A percentile compares a stretch with the other conserved stretches of the same genome.
phyloP scores from a whole-genome alignment of 108 stramenopile species.

The Stephanodiscus minutulus region DNA sequence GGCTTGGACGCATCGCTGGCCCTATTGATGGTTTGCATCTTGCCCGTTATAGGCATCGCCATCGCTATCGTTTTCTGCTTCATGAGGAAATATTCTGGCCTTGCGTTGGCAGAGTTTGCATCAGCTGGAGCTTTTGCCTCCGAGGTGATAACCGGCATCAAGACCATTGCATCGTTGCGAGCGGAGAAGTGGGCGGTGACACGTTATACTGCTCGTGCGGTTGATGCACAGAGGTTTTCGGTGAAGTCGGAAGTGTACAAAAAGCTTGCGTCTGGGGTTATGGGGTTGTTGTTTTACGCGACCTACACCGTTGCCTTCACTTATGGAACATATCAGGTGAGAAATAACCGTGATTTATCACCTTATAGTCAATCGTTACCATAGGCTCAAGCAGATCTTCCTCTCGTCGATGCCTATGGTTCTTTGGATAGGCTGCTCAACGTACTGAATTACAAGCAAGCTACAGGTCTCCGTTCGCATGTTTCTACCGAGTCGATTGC shows the following conservation, averaged over 20 bases:
- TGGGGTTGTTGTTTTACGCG: constrained; percentile 40
- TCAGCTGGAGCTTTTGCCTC: constrained; percentile 46
- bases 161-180: constrained; percentile 41
- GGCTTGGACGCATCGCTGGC: constrained; percentile 49
- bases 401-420: not conserved
- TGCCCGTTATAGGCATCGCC: constrained; percentile 44
- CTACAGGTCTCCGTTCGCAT: constrained; percentile 13
- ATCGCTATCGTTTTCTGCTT: constrained; percentile 45
- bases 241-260: constrained; percentile 23
- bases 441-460: constrained; percentile 10
- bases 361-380: not conserved
- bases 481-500: constrained; percentile 23
- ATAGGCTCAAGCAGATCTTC: not conserved
- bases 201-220: constrained; percentile 29
- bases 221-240: constrained; percentile 36
- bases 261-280: constrained; percentile 29
- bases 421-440: constrained; percentile 23
- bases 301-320: constrained; percentile 46
- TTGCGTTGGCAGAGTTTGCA: constrained; percentile 24
- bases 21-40: constrained; percentile 37
- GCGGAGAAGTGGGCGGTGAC: constrained; percentile 45
- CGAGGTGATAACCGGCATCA: constrained; percentile 49
- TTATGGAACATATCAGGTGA: constrained; percentile 41
- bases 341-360: not conserved
- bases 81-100: constrained; percentile 30